Conservation (phyloP, 768 basidiomycete genomes). For the Naematelia aurantialba region DNA sequence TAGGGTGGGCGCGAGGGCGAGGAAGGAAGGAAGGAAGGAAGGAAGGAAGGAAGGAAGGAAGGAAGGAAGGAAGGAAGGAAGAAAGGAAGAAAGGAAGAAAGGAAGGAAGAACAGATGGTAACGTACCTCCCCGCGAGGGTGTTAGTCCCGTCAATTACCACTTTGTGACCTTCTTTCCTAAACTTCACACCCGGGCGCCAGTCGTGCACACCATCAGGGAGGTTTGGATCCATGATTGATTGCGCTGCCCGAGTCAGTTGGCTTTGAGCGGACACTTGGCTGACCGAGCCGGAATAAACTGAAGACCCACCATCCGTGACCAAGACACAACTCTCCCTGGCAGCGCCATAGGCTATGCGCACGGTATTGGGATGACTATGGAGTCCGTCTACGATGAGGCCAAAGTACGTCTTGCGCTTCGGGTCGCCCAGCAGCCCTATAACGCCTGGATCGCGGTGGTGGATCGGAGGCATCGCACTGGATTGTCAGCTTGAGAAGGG, state of each 20-base stretch:
- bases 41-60: background rate
- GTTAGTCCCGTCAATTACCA: slow-evolving; percentile 77
- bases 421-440: slow-evolving; percentile 75
- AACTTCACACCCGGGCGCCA: slow-evolving; percentile 82
- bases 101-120: background rate
- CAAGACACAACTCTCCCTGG: slow-evolving; percentile 79
- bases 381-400: slow-evolving; percentile 83
- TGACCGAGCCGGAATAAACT: background rate
- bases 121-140: slow-evolving; percentile 82
- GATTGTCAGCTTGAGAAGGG: slow-evolving; percentile 49
- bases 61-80: background rate
- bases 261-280: background rate
- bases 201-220: slow-evolving; percentile 76
- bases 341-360: slow-evolving; percentile 76
- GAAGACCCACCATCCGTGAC: slow-evolving; percentile 73
- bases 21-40: background rate
- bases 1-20: background rate
- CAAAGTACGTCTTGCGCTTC: slow-evolving; percentile 78
- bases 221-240: slow-evolving; percentile 81
- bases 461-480: slow-evolving; percentile 46
- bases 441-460: slow-evolving; percentile 87
- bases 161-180: slow-evolving; percentile 72
- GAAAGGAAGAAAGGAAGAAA: background rate
- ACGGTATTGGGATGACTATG: slow-evolving; percentile 89
- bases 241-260: slow-evolving; percentile 9